A percentile compares a stretch with the other conserved stretches of the same genome.
These are phyloP conservation scores for Arthroderma sp. DNA, from an alignment of 2,329 filamentous ascomycete genomes.

Conservation along the genomic window DNA sequence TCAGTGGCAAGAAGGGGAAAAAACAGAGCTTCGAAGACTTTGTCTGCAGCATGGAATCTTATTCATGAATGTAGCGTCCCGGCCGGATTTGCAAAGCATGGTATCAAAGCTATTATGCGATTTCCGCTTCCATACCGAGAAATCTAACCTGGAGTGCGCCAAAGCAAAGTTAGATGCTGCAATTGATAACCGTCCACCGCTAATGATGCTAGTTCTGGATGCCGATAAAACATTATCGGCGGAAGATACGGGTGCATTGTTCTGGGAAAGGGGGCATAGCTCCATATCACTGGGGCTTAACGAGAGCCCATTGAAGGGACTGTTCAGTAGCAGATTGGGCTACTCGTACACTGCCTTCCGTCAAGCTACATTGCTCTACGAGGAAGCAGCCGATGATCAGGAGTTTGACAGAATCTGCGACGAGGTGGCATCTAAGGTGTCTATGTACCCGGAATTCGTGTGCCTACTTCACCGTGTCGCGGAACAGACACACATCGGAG, in stretches of 20 bases:
- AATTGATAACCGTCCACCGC: constrained; percentile 13
- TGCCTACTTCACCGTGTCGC: constrained; percentile 30
- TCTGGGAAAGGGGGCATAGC: constrained; percentile 33
- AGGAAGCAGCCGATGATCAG: constrained; percentile 31
- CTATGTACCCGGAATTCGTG: constrained; percentile 39
- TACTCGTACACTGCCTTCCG: constrained; percentile 47
- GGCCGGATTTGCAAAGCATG: neutral
- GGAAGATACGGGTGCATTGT: constrained; percentile 40
- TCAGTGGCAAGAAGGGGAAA: constrained; percentile 41
- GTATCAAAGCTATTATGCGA: constrained; percentile 23
- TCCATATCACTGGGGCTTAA: constrained; percentile 4
- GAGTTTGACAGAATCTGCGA: constrained; percentile 38
- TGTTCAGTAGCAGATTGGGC: constrained; percentile 39
- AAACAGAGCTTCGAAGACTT: constrained; percentile 29
- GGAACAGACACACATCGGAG: constrained; percentile 30
- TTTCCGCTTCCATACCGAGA: constrained; percentile 31
- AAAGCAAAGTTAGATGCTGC: constrained; percentile 25
- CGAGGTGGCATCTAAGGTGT: constrained; percentile 31
- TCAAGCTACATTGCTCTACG: constrained; percentile 43
- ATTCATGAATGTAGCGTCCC: constrained; percentile 27
- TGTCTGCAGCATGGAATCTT: constrained; percentile 39
- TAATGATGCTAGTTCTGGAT: constrained; percentile 46
- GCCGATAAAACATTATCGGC: constrained; percentile 45
- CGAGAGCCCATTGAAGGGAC: constrained; percentile 23
- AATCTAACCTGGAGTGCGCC: constrained; percentile 28